A percentile compares a stretch with the other conserved stretches of the same genome.
These are phyloP conservation scores for Helichrysum umbraculigerum DNA, from an alignment of 129 eudicot species.

Conservation along the genomic window DNA sequence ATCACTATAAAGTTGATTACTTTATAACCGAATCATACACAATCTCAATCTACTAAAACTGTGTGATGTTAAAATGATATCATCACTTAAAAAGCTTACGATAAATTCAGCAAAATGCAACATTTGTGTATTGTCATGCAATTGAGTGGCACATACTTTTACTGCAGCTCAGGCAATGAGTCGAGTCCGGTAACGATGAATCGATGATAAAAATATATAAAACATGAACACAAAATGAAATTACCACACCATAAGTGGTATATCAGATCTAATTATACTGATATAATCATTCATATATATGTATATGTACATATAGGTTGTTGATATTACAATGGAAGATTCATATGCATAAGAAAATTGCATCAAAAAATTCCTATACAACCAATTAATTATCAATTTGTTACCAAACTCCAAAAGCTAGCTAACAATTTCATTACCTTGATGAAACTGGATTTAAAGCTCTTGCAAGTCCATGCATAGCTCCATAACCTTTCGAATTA, in stretches of 20 bases:
- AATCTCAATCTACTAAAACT: no score
- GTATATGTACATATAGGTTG: conserved; percentile 20
- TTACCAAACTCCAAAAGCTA: neutral
- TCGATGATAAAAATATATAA: neutral
- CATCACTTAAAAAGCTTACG: no score
- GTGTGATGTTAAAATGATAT: no score
- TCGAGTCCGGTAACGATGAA: neutral
- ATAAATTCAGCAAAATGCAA: no score
- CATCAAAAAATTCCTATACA: conserved; percentile 21
- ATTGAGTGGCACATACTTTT: no score
- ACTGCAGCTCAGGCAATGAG: neutral
- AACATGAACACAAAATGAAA: neutral
- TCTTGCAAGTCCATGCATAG: conserved; percentile 78
- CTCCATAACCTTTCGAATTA: conserved; percentile 81
- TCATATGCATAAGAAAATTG: conserved; percentile 13
- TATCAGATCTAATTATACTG: conserved; percentile 4
- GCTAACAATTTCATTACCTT: conserved; percentile 37
- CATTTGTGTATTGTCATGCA: no score
- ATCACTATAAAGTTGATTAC: no score
- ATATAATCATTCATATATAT: conserved; percentile 12
- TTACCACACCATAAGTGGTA: neutral
- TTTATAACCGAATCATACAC: no score
- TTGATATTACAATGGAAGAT: conserved; percentile 22
- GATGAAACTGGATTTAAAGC: conserved; percentile 76
- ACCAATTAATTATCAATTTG: neutral